Base-by-base conservation (phyloP, 495 filamentous ascomycete genomes). In the Aspergillus diversus region DNA sequence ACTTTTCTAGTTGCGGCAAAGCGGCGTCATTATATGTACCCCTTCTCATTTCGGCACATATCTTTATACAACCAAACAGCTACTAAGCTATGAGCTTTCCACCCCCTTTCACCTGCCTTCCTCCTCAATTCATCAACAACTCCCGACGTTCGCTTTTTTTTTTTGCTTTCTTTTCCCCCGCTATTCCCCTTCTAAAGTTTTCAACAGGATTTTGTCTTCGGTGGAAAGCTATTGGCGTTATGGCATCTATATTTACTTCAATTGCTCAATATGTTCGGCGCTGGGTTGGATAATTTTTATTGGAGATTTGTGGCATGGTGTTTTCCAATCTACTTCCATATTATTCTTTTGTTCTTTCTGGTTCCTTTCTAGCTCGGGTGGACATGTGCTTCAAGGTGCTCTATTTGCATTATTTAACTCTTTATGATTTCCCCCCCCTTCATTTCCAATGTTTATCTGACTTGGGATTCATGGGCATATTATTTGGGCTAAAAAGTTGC, bases 191-290 rank as follows among this genome's bases (percentile, higher is more conserved):
- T 52, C 47, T 33, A 46, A 56, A 63, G 13, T 64, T 46, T 43
- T 33, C 60, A 59, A 60, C 60, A 42, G 59, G 66, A 35, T 63
- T 59, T 65, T 63, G 55, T 68, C 63, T 73, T 74, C 66, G 72
- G 70, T 69, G 71, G 67, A 69, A 57, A 57, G 63, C 64, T 63
- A 66, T 73, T 59, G 77, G 76, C 73, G 76, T 76, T 56, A 64
- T 43, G 75, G 73, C 66, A 69, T 70, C 65, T 54, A 56, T 69
- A 55, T 67, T 55, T 50, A 46, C 49, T 61, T 64, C 61, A 66
- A 49, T 43, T 51, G 63, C 65, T 69, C 62, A 60, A 73, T 71
- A 68, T 69, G 35, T 65, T 71, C 64, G 72, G 75, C 73, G 73
- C 70, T 71, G 65, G 66, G 39, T 70, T 71, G 67, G 65, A 57